Conservation (phyloP, 2,329 filamentous ascomycete genomes). For the Aspergillus pseudonomiae region DNA sequence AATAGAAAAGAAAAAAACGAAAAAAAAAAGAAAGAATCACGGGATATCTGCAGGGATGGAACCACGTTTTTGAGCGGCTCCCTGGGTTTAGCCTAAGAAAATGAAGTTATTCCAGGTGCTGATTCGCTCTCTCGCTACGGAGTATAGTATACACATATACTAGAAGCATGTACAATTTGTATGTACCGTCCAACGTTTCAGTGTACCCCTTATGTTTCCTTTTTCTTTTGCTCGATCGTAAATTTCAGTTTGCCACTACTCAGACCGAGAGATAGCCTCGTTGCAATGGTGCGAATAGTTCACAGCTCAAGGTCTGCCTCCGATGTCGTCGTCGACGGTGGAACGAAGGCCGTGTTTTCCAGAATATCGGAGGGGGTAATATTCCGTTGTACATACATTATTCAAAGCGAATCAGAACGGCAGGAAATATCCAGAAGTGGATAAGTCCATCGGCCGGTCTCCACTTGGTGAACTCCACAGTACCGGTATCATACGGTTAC, state of each 20-base stretch:
- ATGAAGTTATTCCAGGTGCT: background rate
- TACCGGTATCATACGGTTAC: background rate
- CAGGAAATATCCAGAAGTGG: background rate
- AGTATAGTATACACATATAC: too few relatives aligned
- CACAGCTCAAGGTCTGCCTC: background rate
- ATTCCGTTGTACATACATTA: background rate
- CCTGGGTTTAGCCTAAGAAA: background rate
- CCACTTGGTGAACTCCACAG: background rate
- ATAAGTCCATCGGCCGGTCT: background rate
- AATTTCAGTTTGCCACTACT: background rate
- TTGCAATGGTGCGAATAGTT: background rate
- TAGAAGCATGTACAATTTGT: background rate
- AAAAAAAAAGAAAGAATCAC: background rate
- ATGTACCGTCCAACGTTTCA: background rate
- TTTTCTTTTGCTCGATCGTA: background rate
- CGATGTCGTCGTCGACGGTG: background rate
- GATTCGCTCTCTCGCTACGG: background rate
- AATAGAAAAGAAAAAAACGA: background rate
- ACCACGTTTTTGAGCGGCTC: constrained; percentile 15
- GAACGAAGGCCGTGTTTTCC: background rate
- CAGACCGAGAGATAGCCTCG: background rate
- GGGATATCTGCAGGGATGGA: constrained; percentile 8
- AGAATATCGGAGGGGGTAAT: constrained; percentile 1
- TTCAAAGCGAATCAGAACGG: background rate
- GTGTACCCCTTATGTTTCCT: background rate